Percentiles rank a stretch among this genome's conserved stretches.
Conservation (phyloP, 164 flowering plant genomes). For the Magnolia changhungtana region DNA sequence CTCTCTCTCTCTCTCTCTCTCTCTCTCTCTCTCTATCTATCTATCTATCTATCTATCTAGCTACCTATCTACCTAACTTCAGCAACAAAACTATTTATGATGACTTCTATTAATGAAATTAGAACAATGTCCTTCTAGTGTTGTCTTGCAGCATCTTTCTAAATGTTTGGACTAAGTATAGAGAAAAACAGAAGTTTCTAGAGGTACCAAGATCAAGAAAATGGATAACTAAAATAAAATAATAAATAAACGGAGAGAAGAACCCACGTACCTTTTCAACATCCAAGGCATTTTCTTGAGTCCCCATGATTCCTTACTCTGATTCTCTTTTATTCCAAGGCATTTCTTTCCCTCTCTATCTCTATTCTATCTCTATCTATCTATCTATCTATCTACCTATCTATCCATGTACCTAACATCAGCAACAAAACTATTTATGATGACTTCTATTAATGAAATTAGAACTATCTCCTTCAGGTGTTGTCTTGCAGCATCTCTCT, state of each 20-base stretch:
- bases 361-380: too few relatives aligned
- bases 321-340: too few relatives aligned
- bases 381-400: neutral
- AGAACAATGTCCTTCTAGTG: neutral
- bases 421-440: neutral
- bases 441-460: neutral
- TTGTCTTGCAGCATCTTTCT: neutral
- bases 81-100: neutral
- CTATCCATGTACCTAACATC: neutral
- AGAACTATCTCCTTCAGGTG: neutral
- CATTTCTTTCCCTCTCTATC: too few relatives aligned
- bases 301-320: neutral
- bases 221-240: neutral
- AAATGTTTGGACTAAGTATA: neutral
- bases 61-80: neutral
- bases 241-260: neutral
- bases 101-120: neutral
- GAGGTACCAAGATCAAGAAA: neutral
- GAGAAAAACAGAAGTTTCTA: neutral
- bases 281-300: neutral
- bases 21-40: too few relatives aligned
- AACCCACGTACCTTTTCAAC: neutral
- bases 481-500: neutral
- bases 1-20: too few relatives aligned
- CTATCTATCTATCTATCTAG: neutral